Percentiles rank a stretch among this genome's conserved stretches.
Evolutionary conservation across 306 rosid species (phyloP).

Genomic region (Dryas drummondii): DNA sequence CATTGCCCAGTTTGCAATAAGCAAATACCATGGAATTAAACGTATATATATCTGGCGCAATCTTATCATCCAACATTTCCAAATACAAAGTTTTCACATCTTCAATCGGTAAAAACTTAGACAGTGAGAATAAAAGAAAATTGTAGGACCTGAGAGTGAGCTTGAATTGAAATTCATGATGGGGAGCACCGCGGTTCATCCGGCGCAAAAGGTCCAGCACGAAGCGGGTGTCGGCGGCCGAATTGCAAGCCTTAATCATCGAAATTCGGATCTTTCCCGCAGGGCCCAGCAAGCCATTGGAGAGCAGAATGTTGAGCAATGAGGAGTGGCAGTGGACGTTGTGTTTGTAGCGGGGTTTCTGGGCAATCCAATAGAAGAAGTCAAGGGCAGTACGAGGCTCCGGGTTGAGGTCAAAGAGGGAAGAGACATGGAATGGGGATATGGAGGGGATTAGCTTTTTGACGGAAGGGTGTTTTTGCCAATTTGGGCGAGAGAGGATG

Average conservation of each 20-base stretch:
- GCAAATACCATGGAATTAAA: slow-evolving; percentile 66
- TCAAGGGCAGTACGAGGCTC: slow-evolving; percentile 58
- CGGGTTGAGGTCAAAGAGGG: slow-evolving; percentile 51
- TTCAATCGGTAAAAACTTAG: slow-evolving; percentile 49
- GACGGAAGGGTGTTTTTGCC: slow-evolving; percentile 58
- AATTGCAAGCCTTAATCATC: slow-evolving; percentile 52
- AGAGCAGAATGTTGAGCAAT: slow-evolving; percentile 50
- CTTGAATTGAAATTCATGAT: slow-evolving; percentile 27
- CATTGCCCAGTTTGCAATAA: slow-evolving; percentile 62
- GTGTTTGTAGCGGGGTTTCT: slow-evolving; percentile 43
- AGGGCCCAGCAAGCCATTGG: slow-evolving; percentile 28
- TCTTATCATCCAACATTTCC: slow-evolving; percentile 46
- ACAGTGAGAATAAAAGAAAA: slow-evolving; percentile 51
- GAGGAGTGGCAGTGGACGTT: slow-evolving; percentile 42
- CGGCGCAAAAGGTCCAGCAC: slow-evolving; percentile 41
- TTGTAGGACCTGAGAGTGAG: slow-evolving; percentile 67
- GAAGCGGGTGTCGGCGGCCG: slow-evolving; percentile 34
- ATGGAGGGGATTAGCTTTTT: slow-evolving; percentile 44
- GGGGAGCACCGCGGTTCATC: slow-evolving; percentile 37
- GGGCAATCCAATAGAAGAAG: slow-evolving; percentile 65
- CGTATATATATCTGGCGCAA: slow-evolving; percentile 47
- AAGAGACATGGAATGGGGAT: slow-evolving; percentile 49
- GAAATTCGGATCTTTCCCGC: slow-evolving; percentile 62
- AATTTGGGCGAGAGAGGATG: slow-evolving; percentile 53
- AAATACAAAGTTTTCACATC: slow-evolving; percentile 48